Conservation (phyloP, 2,329 filamentous ascomycete species). For the Sarocladiaceae sp. region DNA sequence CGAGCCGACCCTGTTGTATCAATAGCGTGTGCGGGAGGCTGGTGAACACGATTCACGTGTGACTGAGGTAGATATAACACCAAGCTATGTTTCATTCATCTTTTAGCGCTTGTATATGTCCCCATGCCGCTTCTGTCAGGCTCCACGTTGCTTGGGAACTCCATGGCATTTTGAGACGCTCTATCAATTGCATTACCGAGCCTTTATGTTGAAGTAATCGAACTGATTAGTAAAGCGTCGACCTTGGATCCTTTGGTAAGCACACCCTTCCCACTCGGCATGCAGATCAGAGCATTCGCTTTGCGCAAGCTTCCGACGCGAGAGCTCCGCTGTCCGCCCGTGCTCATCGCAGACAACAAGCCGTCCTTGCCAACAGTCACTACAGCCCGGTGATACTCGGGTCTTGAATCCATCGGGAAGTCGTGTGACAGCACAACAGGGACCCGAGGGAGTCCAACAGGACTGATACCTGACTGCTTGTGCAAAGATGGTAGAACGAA, state of each 20-base stretch:
- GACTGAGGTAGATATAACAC: constrained; percentile 20
- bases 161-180: too few relatives aligned
- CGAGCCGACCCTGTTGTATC: constrained; percentile 21
- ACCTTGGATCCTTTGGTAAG: constrained; percentile 63
- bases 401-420: constrained; percentile 68
- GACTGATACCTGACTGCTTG: constrained; percentile 62
- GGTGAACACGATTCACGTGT: constrained; percentile 6
- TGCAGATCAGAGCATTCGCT: constrained; percentile 78
- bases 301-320: constrained; percentile 81
- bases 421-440: constrained; percentile 66
- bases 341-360: constrained; percentile 66
- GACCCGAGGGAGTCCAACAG: constrained; percentile 64
- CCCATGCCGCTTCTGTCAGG: too few relatives aligned
- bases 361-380: constrained; percentile 63
- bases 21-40: constrained; percentile 23
- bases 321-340: constrained; percentile 84
- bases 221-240: constrained; percentile 73
- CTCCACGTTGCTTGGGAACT: too few relatives aligned
- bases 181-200: too few relatives aligned
- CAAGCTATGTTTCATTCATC: constrained; percentile 10
- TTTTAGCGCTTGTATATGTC: too few relatives aligned
- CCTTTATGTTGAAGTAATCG: too few relatives aligned
- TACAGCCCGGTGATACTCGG: constrained; percentile 85
- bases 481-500: constrained; percentile 88
- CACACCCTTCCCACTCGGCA: constrained; percentile 60